Conservation (phyloP, 2,329 filamentous ascomycete genomes). For the Venturia pyrina region DNA sequence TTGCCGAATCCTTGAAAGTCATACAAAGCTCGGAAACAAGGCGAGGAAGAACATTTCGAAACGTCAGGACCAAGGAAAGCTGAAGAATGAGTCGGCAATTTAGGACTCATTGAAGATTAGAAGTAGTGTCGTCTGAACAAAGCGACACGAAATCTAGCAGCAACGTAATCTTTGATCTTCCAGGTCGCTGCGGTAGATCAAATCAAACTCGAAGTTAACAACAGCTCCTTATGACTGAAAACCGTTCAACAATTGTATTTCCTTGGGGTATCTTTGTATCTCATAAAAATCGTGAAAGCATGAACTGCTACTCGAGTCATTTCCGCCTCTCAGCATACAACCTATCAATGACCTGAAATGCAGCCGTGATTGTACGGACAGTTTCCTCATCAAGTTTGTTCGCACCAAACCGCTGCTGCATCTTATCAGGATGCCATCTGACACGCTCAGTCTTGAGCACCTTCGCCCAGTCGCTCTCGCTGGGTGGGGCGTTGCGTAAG, state of each 20-base stretch:
- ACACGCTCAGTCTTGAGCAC: constrained; percentile 75
- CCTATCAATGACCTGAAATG: constrained; percentile 82
- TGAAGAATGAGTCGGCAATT: no score
- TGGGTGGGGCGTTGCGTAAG: constrained; percentile 46
- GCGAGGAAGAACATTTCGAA: no score
- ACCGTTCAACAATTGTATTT: neutral
- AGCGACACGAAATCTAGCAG: no score
- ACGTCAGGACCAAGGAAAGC: no score
- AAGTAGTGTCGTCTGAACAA: no score
- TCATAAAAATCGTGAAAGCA: neutral
- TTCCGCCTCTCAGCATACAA: constrained; percentile 45
- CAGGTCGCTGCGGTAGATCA: no score
- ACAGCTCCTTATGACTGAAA: neutral
- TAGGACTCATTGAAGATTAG: no score
- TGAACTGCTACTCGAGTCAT: neutral
- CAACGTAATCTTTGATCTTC: no score
- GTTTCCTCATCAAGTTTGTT: constrained; percentile 58
- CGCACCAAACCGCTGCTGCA: constrained; percentile 76
- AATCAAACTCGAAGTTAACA: neutral
- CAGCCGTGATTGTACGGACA: constrained; percentile 72
- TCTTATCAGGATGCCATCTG: constrained; percentile 95
- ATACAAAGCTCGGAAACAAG: no score
- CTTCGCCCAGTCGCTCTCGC: constrained; percentile 30
- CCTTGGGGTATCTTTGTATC: constrained; percentile 1
- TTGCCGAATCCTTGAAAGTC: no score